Conservation (phyloP, 805 yeast species). For the Wickerhamomyces strasburgensis region DNA sequence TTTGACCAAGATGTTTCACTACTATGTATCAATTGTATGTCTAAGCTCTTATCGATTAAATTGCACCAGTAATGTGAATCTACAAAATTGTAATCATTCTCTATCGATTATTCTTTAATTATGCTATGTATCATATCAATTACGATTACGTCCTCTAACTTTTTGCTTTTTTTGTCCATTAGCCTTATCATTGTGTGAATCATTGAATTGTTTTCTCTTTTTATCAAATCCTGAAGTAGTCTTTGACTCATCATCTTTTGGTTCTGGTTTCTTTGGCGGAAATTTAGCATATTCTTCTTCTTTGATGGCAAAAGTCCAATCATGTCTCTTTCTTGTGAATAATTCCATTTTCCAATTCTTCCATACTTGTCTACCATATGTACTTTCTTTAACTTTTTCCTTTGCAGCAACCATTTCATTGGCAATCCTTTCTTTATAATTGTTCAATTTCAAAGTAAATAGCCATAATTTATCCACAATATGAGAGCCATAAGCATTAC, state of each 20-base stretch:
- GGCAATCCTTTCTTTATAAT: conserved; percentile 85
- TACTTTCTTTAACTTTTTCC: conserved; percentile 73
- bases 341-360: conserved; percentile 89
- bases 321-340: conserved; percentile 65
- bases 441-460: conserved; percentile 70
- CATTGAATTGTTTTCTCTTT: conserved; percentile 14
- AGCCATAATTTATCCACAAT: conserved; percentile 80
- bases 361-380: conserved; percentile 90
- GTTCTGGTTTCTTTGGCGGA: conserved; percentile 28
- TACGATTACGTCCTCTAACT: conserved; percentile 26
- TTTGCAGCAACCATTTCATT: conserved; percentile 53
- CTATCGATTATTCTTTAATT: not conserved
- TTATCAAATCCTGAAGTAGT: conserved; percentile 1
- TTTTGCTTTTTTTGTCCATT: conserved; percentile 20
- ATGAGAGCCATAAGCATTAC: conserved; percentile 90
- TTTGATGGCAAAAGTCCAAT: conserved; percentile 71
- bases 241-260: conserved; percentile 2
- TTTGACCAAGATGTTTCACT: too few species aligned
- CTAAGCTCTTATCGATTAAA: too few species aligned
- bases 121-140: conserved; percentile 3
- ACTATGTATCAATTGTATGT: too few species aligned
- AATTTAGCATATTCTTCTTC: conserved; percentile 41
- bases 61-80: too few species aligned
- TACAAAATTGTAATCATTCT: too few species aligned
- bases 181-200: not conserved